These are phyloP conservation scores for Trypanosoma rangeli DNA, from an alignment of 208 protist species.

Conservation along the genomic window DNA sequence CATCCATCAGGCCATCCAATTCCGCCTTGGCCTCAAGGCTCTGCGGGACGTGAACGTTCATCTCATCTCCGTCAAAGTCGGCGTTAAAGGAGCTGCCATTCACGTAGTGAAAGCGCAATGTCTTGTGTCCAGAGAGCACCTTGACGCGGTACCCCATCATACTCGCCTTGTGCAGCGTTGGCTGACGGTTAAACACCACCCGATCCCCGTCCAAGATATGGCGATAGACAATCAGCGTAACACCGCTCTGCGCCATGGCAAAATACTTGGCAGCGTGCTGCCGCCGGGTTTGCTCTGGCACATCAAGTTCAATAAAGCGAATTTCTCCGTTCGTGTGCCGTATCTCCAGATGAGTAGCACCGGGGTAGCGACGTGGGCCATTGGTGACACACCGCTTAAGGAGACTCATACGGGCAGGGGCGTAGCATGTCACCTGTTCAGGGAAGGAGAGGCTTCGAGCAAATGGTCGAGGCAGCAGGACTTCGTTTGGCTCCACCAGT, in stretches of 20 bases:
- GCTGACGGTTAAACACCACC: slow-evolving; percentile 99
- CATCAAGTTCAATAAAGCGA: slow-evolving; percentile 79
- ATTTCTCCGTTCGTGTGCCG: slow-evolving; percentile 68
- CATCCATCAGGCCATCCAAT: slow-evolving; percentile 93
- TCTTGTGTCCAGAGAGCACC: slow-evolving; percentile 94
- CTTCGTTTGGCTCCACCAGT: slow-evolving; percentile 96
- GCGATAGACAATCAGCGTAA: slow-evolving; percentile 91
- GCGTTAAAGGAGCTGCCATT: slow-evolving; percentile 99
- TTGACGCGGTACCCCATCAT: slow-evolving; percentile 98
- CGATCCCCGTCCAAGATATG: slow-evolving; percentile 98
- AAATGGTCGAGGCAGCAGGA: slow-evolving; percentile 92
- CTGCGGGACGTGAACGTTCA: slow-evolving; percentile 99
- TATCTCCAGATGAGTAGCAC: slow-evolving; percentile 96
- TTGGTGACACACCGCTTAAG: slow-evolving; percentile 97
- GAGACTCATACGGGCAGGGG: slow-evolving; percentile 69
- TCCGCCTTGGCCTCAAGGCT: slow-evolving; percentile 93
- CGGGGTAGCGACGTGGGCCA: slow-evolving; percentile 97
- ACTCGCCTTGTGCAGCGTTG: slow-evolving; percentile 99
- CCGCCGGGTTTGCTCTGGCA: slow-evolving; percentile 65
- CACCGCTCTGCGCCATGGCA: slow-evolving; percentile 62
- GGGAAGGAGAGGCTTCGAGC: slow-evolving; percentile 96
- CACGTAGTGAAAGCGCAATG: slow-evolving; percentile 99
- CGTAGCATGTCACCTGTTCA: slow-evolving; percentile 87
- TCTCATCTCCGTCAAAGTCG: slow-evolving; percentile 99
- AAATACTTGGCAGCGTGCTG: slow-evolving; percentile 83